Conservation (phyloP, 164 flowering plant species). For the Platanus orientalis region DNA sequence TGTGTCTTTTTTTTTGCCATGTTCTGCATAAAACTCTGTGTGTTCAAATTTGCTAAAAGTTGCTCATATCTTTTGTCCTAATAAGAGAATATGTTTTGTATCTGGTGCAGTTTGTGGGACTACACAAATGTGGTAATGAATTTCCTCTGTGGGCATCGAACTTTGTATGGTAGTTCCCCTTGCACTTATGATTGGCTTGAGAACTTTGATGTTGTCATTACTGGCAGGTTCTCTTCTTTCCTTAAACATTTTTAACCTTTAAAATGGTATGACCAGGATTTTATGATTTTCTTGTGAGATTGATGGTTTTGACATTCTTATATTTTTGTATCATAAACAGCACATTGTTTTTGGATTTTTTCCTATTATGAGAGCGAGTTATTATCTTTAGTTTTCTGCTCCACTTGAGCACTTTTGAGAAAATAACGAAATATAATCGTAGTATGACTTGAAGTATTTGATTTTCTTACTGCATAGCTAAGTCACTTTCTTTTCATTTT, state of each 20-base stretch:
- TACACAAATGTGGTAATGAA: conserved; percentile 94
- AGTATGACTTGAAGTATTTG: too few relatives aligned
- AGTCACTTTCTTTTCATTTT: too few relatives aligned
- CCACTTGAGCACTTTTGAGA: too few relatives aligned
- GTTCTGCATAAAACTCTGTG: neutral
- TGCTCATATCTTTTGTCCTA: neutral
- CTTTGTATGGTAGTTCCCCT: conserved; percentile 26
- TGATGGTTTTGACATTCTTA: neutral
- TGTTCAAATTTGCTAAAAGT: neutral
- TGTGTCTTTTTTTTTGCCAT: too few relatives aligned
- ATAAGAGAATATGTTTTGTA: conserved; percentile 1
- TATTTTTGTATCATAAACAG: neutral
- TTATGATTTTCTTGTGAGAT: neutral
- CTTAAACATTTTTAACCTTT: neutral
- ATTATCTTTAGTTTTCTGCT: neutral
- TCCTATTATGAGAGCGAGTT: too few relatives aligned
- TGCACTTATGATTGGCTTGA: conserved; percentile 80
- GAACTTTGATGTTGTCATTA: conserved; percentile 88
- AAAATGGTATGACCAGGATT: neutral
- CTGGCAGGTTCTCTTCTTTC: conserved; percentile 74
- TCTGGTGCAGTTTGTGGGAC: conserved; percentile 89
- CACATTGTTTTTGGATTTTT: too few relatives aligned
- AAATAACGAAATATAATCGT: too few relatives aligned
- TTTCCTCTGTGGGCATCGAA: conserved; percentile 60
- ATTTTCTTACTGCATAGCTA: too few relatives aligned